Percentiles rank a stretch among this genome's conserved stretches.
Evolutionary conservation across 768 basidiomycete species (phyloP).

Genomic region (Tulasnella sp.): DNA sequence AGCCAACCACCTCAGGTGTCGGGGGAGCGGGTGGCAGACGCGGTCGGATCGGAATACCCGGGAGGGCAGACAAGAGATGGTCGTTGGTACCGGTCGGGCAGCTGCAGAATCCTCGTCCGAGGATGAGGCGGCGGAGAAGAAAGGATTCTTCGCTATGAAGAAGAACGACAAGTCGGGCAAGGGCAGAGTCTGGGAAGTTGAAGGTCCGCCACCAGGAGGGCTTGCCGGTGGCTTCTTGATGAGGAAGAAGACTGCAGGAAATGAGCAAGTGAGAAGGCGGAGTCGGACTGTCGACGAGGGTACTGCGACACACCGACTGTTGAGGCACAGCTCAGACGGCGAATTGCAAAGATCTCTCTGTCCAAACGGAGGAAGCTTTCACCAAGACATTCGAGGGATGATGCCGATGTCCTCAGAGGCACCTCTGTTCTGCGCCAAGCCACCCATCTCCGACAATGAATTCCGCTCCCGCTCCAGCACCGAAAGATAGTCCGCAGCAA

Average conservation of each 20-base stretch:
- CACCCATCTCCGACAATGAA: background rate
- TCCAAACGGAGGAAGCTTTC: background rate
- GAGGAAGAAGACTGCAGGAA: background rate
- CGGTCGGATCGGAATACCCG: constrained; percentile 47
- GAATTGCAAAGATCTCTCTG: constrained; percentile 9
- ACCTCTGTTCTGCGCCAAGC: background rate
- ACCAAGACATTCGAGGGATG: constrained; percentile 16
- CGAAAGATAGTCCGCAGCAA: background rate
- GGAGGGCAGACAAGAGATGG: constrained; percentile 39
- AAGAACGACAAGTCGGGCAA: constrained; percentile 25
- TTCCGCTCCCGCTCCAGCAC: background rate
- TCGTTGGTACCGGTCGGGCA: constrained; percentile 32
- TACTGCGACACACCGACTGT: background rate
- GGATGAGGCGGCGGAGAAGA: constrained; percentile 21
- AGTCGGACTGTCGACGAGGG: background rate
- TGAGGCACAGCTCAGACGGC: constrained; percentile 30
- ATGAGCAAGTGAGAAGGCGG: background rate
- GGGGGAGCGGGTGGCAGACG: constrained; percentile 44
- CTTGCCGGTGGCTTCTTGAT: background rate
- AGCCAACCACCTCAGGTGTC: background rate
- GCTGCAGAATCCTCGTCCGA: constrained; percentile 33
- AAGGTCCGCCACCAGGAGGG: background rate
- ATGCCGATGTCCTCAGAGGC: background rate
- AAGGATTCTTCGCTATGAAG: constrained; percentile 9
- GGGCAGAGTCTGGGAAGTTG: background rate